These are phyloP conservation scores for Vigna mungo DNA, from an alignment of 306 rosid species.

Conservation along the genomic window DNA sequence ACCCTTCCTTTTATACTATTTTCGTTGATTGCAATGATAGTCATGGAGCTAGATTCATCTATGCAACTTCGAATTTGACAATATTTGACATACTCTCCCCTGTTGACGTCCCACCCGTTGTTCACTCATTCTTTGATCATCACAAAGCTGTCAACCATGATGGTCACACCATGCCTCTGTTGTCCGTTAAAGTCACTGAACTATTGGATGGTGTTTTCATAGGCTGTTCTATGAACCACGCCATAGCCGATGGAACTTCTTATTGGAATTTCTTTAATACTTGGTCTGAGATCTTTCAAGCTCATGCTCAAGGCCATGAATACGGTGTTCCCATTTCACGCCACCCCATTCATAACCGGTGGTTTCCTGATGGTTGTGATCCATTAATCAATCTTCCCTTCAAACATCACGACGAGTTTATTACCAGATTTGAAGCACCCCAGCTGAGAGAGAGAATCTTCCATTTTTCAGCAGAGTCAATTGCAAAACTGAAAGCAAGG, in stretches of 20 bases:
- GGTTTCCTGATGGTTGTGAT: constrained; percentile 56
- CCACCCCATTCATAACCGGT: constrained; percentile 53
- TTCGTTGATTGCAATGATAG: background rate
- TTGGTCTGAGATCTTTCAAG: constrained; percentile 63
- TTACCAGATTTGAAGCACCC: constrained; percentile 52
- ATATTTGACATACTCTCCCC: background rate
- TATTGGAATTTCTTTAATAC: constrained; percentile 62
- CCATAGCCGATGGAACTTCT: constrained; percentile 58
- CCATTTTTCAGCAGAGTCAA: constrained; percentile 57
- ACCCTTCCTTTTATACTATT: background rate
- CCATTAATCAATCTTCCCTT: constrained; percentile 54
- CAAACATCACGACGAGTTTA: constrained; percentile 48
- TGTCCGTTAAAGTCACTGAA: background rate
- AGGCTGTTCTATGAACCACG: constrained; percentile 52
- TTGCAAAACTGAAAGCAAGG: constrained; percentile 59
- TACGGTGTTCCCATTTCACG: constrained; percentile 19
- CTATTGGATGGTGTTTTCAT: background rate
- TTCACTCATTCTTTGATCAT: background rate
- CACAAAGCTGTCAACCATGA: background rate
- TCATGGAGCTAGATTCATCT: background rate
- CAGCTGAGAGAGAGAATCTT: constrained; percentile 57
- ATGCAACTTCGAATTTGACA: background rate
- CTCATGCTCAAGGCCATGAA: constrained; percentile 32
- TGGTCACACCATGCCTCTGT: background rate
- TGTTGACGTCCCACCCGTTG: background rate